These are phyloP conservation scores for Chlamydomonas schloesseri DNA, from an alignment of 139 green algal genomes.

Conservation along the genomic window DNA sequence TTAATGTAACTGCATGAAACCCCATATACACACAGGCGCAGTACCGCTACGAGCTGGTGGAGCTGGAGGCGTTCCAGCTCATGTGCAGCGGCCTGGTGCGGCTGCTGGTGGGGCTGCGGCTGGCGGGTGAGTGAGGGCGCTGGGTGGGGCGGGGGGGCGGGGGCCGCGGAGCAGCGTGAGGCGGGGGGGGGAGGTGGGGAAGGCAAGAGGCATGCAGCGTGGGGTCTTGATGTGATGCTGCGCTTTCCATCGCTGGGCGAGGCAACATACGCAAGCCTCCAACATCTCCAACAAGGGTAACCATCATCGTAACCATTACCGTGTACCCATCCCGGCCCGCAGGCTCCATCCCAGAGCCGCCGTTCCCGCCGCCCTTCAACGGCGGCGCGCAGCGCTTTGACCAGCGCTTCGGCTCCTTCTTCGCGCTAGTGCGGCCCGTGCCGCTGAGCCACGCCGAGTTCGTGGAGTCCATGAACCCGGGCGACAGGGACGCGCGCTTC, in stretches of 20 bases:
- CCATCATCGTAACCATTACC: too few relatives aligned
- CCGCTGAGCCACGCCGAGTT: conserved; percentile 63
- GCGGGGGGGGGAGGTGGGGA: too few relatives aligned
- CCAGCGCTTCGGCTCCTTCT: conserved; percentile 77
- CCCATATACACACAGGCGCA: too few relatives aligned
- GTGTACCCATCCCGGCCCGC: background rate
- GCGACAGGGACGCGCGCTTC: background rate
- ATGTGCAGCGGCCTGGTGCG: conserved; percentile 67
- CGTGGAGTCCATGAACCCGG: background rate
- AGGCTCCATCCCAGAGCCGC: conserved; percentile 9
- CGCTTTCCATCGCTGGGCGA: too few relatives aligned
- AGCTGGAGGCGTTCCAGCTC: conserved; percentile 39
- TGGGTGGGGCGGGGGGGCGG: too few relatives aligned
- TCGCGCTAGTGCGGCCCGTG: conserved; percentile 47
- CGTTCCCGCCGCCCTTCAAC: conserved; percentile 65
- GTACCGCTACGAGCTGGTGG: conserved; percentile 17
- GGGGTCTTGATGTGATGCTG: too few relatives aligned
- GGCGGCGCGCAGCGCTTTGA: conserved; percentile 69
- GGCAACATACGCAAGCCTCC: too few relatives aligned
- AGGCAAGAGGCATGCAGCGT: too few relatives aligned
- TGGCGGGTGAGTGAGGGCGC: background rate
- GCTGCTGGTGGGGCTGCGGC: conserved; percentile 23
- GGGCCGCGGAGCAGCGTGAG: too few relatives aligned
- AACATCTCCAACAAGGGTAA: too few relatives aligned
- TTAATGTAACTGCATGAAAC: too few relatives aligned